These are phyloP conservation scores for Botrytis galanthina DNA, from an alignment of 2,329 filamentous ascomycete genomes.

Conservation along the genomic window DNA sequence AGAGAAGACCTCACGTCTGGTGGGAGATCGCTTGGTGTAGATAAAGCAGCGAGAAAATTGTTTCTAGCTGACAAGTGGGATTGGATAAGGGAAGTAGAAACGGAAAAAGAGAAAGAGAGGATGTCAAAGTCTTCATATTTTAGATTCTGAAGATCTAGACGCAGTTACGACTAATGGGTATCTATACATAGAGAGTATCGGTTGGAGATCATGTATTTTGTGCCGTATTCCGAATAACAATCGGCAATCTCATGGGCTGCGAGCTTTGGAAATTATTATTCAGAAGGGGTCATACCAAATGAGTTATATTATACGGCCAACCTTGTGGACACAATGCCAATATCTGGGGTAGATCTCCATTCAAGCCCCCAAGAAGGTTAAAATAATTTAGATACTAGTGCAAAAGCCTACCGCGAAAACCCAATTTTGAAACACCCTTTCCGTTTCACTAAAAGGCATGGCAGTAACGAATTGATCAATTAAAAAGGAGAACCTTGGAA, in stretches of 20 bases:
- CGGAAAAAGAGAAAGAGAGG: constrained; percentile 24
- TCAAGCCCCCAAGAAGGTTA: neutral
- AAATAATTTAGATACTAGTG: neutral
- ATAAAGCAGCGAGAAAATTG: constrained; percentile 51
- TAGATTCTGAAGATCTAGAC: constrained; percentile 14
- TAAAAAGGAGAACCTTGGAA: neutral
- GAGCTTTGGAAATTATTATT: neutral
- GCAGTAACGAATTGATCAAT: neutral
- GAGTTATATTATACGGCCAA: neutral
- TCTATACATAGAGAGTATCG: neutral
- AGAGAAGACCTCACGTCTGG: constrained; percentile 52
- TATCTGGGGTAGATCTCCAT: constrained; percentile 6
- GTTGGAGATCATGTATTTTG: neutral
- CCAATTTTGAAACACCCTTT: neutral
- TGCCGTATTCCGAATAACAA: neutral
- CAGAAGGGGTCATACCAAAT: neutral
- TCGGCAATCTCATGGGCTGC: neutral
- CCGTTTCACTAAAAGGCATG: neutral
- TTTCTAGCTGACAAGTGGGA: constrained; percentile 59
- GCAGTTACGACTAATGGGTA: neutral
- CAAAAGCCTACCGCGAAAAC: neutral
- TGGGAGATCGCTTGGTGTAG: constrained; percentile 49
- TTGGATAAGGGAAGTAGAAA: constrained; percentile 45
- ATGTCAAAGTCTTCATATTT: constrained; percentile 20
- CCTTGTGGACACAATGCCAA: neutral